Base-by-base conservation (phyloP, 192 early-diverging fungal genomes). In the Backusella sp. region DNA sequence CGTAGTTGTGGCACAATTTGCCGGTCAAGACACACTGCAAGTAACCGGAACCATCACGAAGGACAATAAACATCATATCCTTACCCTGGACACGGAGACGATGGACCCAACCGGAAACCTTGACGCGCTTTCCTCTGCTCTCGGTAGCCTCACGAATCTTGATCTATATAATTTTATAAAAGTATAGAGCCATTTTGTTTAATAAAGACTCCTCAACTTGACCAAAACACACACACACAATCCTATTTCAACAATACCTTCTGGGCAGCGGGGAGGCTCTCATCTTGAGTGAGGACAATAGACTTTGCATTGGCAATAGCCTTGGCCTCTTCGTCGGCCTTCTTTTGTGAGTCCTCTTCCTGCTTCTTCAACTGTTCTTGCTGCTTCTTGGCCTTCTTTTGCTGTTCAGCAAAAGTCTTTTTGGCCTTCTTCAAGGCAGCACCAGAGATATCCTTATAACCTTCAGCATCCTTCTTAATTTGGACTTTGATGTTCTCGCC, bases 41-140 rank as follows among this genome's bases (percentile, higher is more conserved):
- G 77, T 87, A 97, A 21, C 97, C 98, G 52, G 93, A 88, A 44
- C 98, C 98, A 82, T 99, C 98, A 68, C 98, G 92, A 66, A 99
- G 83, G 30, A 98, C 90, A 14, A 97, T 69, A 84, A 99, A 99
- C 86, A 92, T 93, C 93, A 99, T 93, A 86, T 97, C 94, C 83
- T 95, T 96, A 70, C 98, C 98, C 85, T 99, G 98, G 42, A 93
- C 92, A 72, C 98, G 94, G 77, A 93, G 86, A 35, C 95, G 91
- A 87, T 97, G 96, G 71, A 99, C 96, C 98, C 98, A 99, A 42
- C 97, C 98, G 26, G 87, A 91, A 3, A 99, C 88, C 80, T 87
- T 90, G 78, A 98, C 93, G 65, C 97, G 92, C 74, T 83, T 87
- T 62, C 88, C 91, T 72, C 96, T 91, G 82, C 87, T 84, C 52